Base-by-base conservation (phyloP, 1,139 yeast genomes). In the Lodderomyces parapsilosis region DNA sequence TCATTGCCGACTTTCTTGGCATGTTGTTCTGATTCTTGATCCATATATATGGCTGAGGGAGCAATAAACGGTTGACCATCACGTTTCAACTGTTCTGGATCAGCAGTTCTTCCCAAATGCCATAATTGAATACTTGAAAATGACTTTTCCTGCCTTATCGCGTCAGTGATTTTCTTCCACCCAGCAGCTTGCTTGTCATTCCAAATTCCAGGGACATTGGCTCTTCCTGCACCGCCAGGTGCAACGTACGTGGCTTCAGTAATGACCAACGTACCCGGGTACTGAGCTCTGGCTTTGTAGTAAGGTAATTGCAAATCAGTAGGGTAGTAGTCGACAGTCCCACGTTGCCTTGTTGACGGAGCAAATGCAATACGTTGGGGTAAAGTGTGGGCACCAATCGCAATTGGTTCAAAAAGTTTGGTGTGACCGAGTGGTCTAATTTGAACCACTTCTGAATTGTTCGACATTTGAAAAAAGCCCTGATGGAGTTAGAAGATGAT, bases 61-160 rank as follows among this genome's bases (percentile, higher is more conserved):
- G 60, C 60, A 27, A 59, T 30, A 27, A 48, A 55, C 44, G 55
- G 58, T 34, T 54, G 49, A 3, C 72, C 72, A 27, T 49, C 46
- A 32, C 58, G 52, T 43, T 77, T 75, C 52, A 76, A 57, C 22
- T 60, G 52, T 6, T 52, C 62, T 7, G 83, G 74, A 47, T 57
- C 65, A 6, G 78, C 80, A 31, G 66, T 68, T 57, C 86, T 70
- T 42, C 89, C 90, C 42, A 81, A 57, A 39, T 66, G 71, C 84
- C 86, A 82, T 38, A 86, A 56, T 62, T 86, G 93, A 36, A 73
- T 52, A 44, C 76, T 68, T 18, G 77, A 60, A 46, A 58, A 72
- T 0, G 86, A 73, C 22, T 74, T 69, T 51, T 82, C 74, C 39
- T 61, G 67, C 53, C 83, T 88, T 38, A 83, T 73, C 8, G 62